A percentile compares a stretch with the other conserved stretches of the same genome.
Conservation (phyloP, 148 eudicot species). For the Vaccinium myrtillus region DNA sequence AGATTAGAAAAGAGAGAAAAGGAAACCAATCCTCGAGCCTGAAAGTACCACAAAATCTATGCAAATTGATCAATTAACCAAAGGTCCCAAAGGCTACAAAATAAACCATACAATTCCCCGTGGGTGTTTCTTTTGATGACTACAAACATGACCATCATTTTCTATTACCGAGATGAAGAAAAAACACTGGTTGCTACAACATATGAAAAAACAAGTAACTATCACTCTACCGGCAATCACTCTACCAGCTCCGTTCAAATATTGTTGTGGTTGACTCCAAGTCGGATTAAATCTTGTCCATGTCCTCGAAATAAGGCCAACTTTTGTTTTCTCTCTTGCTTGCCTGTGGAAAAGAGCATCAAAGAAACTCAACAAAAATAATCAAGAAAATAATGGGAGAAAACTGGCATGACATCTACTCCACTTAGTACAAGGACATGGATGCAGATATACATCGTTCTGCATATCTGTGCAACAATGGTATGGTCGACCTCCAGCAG, state of each 20-base stretch:
- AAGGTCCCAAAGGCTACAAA: conserved; percentile 16
- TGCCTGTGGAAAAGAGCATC: conserved; percentile 49
- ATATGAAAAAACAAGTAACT: neutral
- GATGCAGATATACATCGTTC: neutral
- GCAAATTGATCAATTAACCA: neutral
- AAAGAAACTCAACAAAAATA: neutral
- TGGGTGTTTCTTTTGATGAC: neutral
- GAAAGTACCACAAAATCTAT: neutral
- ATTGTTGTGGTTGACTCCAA: conserved; percentile 33
- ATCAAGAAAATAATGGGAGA: neutral
- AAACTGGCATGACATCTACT: neutral
- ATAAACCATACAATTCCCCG: conserved; percentile 7
- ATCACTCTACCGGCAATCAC: neutral
- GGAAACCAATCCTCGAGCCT: neutral
- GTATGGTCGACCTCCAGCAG: neutral
- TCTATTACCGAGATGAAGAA: neutral
- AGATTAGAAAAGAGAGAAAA: neutral
- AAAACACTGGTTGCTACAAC: neutral
- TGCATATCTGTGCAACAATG: neutral
- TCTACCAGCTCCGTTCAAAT: too few relatives aligned
- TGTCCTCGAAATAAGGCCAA: conserved; percentile 69
- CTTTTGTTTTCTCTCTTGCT: conserved; percentile 52
- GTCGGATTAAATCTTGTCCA: conserved; percentile 55
- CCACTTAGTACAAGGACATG: neutral
- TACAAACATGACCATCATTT: neutral